phyloP scores from a whole-genome alignment of 2,329 filamentous ascomycete species.

The Rhinocladiella mackenziei region DNA sequence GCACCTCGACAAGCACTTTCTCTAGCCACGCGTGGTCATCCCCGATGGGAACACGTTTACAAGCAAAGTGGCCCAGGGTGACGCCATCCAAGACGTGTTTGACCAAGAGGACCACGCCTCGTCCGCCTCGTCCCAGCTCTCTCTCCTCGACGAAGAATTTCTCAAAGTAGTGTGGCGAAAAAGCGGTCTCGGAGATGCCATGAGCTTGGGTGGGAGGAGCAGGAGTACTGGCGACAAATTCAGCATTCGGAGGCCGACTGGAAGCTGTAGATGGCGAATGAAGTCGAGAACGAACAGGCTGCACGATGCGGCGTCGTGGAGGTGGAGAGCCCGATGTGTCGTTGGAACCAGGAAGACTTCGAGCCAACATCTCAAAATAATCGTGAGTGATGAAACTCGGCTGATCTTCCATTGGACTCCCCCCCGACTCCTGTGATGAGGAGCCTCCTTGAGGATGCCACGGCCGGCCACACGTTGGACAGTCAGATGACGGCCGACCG shows the following conservation, averaged over 20 bases:
- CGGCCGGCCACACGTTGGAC: conserved; percentile 85
- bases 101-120: conserved; percentile 91
- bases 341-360: conserved; percentile 52
- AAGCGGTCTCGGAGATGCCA: conserved; percentile 79
- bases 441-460: conserved; percentile 45
- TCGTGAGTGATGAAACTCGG: conserved; percentile 78
- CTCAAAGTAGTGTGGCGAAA: conserved; percentile 88
- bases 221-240: conserved; percentile 47
- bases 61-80: conserved; percentile 83
- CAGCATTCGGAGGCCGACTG: conserved; percentile 47
- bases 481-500: conserved; percentile 55
- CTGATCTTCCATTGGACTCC: conserved; percentile 36
- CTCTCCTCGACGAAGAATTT: conserved; percentile 88
- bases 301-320: conserved; percentile 46
- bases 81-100: conserved; percentile 88
- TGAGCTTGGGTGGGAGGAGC: conserved; percentile 44
- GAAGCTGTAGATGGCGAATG: conserved; percentile 25
- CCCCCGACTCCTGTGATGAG: conserved; percentile 38
- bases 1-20: conserved; percentile 89
- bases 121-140: conserved; percentile 82
- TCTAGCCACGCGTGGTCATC: conserved; percentile 94
- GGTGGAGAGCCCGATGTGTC: conserved; percentile 47
- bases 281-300: conserved; percentile 43
- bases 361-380: conserved; percentile 90
- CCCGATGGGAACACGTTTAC: conserved; percentile 92